Conservation (phyloP, 768 basidiomycete genomes). For the Kwoniella newhampshirensis region DNA sequence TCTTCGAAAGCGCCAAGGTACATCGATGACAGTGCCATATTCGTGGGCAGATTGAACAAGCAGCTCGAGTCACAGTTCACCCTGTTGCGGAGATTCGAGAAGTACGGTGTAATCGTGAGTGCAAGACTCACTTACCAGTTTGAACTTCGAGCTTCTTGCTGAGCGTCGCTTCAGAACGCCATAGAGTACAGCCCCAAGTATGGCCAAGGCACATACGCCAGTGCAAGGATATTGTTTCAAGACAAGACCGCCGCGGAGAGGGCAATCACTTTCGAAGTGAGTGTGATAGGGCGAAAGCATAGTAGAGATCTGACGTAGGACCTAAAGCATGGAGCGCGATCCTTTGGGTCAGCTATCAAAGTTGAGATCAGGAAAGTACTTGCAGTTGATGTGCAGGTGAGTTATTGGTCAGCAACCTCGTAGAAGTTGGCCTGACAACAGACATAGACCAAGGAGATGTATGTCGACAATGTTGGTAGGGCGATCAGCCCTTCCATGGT, state of each 20-base stretch:
- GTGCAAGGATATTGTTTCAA: slow-evolving; percentile 31
- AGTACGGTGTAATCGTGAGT: slow-evolving; percentile 34
- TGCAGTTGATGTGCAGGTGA: slow-evolving; percentile 30
- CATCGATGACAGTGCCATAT: slow-evolving; percentile 32
- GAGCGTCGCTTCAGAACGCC: slow-evolving; percentile 5
- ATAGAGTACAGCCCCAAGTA: slow-evolving; percentile 32
- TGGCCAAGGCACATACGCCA: slow-evolving; percentile 14
- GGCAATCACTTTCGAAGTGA: slow-evolving; percentile 34
- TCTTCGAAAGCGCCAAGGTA: slow-evolving; percentile 11
- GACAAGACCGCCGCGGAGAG: slow-evolving; percentile 13
- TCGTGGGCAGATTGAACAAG: slow-evolving; percentile 34
- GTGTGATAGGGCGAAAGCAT: slow-evolving; percentile 2
- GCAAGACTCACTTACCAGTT: background rate
- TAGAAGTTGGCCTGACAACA: slow-evolving; percentile 7
- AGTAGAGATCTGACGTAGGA: background rate
- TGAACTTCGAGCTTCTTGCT: background rate
- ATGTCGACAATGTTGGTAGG: slow-evolving; percentile 29
- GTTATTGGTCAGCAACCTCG: slow-evolving; percentile 4
- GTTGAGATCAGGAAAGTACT: slow-evolving; percentile 35
- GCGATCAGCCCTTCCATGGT: slow-evolving; percentile 35
- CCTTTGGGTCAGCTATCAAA: slow-evolving; percentile 29
- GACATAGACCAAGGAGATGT: slow-evolving; percentile 31
- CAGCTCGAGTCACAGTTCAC: slow-evolving; percentile 19
- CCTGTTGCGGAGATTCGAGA: slow-evolving; percentile 27
- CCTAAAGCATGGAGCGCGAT: slow-evolving; percentile 22